A percentile compares a stretch with the other conserved stretches of the same genome.
Evolutionary conservation across 345 rosid genomes (phyloP).

Genomic region (Eucalyptus victrix): DNA sequence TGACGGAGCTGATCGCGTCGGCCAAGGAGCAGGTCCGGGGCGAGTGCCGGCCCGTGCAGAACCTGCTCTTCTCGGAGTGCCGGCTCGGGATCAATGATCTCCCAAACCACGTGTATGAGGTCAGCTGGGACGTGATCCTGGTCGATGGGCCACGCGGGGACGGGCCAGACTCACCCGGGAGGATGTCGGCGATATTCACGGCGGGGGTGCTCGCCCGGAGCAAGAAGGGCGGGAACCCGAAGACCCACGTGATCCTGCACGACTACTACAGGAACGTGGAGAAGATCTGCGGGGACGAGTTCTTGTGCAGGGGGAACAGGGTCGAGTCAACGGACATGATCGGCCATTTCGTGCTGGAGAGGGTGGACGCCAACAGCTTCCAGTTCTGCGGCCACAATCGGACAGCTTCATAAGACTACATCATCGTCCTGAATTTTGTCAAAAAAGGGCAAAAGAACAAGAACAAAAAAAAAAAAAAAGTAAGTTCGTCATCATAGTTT

Average conservation of each 20-base stretch:
- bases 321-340: slow-evolving; percentile 55
- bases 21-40: slow-evolving; percentile 46
- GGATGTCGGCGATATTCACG: slow-evolving; percentile 89
- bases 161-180: slow-evolving; percentile 56
- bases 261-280: slow-evolving; percentile 80
- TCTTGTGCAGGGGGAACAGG: slow-evolving; percentile 71
- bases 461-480: not conserved
- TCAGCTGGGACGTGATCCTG: slow-evolving; percentile 91
- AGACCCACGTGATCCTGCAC: slow-evolving; percentile 80
- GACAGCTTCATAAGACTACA: not conserved
- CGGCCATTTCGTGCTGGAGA: slow-evolving; percentile 86
- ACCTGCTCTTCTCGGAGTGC: slow-evolving; percentile 81
- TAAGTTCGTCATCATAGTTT: not conserved
- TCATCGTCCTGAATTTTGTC: not conserved
- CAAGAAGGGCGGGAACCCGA: slow-evolving; percentile 57
- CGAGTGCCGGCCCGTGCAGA: slow-evolving; percentile 92
- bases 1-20: slow-evolving; percentile 38
- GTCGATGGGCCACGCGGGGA: slow-evolving; percentile 96
- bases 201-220: slow-evolving; percentile 89
- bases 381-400: slow-evolving; percentile 29
- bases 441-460: not conserved
- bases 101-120: slow-evolving; percentile 89
- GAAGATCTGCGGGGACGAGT: slow-evolving; percentile 71
- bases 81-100: slow-evolving; percentile 75
- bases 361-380: slow-evolving; percentile 47